phyloP scores from a whole-genome alignment of 2,329 filamentous ascomycete species.

The Dothistroma pini region DNA sequence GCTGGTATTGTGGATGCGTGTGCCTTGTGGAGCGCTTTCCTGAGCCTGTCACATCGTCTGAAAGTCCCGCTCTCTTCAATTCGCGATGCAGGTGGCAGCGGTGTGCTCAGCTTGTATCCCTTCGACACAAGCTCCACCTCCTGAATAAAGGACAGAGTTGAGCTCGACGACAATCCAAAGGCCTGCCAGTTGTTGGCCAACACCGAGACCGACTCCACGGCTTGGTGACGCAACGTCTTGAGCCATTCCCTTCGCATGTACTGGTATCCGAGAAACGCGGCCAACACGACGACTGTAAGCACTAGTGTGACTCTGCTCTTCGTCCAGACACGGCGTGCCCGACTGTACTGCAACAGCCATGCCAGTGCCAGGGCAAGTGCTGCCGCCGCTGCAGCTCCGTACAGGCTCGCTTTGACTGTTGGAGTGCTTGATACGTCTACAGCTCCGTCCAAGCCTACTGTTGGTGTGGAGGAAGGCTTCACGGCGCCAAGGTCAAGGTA shows the following conservation, averaged over 20 bases:
- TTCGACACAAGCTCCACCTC: constrained; percentile 94
- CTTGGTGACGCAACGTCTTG: constrained; percentile 70
- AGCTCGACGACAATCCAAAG: constrained; percentile 72
- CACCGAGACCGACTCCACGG: constrained; percentile 63
- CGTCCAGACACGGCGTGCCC: constrained; percentile 52
- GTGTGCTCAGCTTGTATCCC: constrained; percentile 84
- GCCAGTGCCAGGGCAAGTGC: constrained; percentile 58
- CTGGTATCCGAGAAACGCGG: constrained; percentile 61
- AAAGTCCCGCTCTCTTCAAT: constrained; percentile 71
- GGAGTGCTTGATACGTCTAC: constrained; percentile 17
- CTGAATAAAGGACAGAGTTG: constrained; percentile 77
- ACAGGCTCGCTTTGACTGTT: constrained; percentile 48
- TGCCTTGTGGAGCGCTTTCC: constrained; percentile 67
- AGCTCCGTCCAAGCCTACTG: constrained; percentile 22
- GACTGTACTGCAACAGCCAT: constrained; percentile 69
- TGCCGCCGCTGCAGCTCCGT: constrained; percentile 64
- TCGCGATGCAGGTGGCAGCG: constrained; percentile 85
- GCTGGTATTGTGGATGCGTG: constrained; percentile 67
- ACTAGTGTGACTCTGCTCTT: constrained; percentile 51
- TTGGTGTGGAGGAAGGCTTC: constrained; percentile 28
- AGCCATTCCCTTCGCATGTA: constrained; percentile 79
- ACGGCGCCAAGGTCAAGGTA: constrained; percentile 47
- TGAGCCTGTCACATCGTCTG: constrained; percentile 74
- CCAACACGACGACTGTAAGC: constrained; percentile 49
- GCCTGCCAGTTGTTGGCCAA: constrained; percentile 73